These are phyloP conservation scores for Stevia rebaudiana DNA, from an alignment of 140 eudicot species.

Conservation along the genomic window DNA sequence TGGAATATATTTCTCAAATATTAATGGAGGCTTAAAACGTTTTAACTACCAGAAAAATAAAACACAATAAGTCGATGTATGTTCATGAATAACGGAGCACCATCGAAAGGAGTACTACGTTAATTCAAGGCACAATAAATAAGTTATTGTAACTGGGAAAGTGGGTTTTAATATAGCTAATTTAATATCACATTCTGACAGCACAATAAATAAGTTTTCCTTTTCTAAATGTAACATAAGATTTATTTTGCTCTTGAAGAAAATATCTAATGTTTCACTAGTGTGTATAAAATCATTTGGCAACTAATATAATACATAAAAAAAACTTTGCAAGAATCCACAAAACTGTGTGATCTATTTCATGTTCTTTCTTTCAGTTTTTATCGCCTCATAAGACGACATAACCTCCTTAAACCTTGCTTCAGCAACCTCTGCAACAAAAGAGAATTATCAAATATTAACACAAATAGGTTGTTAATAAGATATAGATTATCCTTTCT, in stretches of 20 bases:
- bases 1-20: too few relatives aligned
- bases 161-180: too few relatives aligned
- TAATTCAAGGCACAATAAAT: too few relatives aligned
- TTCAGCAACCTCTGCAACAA: slow-evolving; percentile 69
- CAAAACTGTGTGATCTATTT: slow-evolving; percentile 19
- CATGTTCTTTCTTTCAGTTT: slow-evolving; percentile 69
- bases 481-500: neutral
- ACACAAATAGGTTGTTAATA: neutral
- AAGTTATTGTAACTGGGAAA: too few relatives aligned
- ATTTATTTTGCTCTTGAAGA: neutral
- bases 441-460: slow-evolving; percentile 8
- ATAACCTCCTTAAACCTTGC: slow-evolving; percentile 93
- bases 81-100: too few relatives aligned
- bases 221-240: neutral
- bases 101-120: too few relatives aligned
- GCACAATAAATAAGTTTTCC: too few relatives aligned
- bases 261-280: neutral
- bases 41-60: too few relatives aligned
- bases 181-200: too few relatives aligned
- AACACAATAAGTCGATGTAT: too few relatives aligned
- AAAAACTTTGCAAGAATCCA: neutral
- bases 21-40: too few relatives aligned
- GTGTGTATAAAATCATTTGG: slow-evolving; percentile 7
- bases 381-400: slow-evolving; percentile 91
- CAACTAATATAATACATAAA: neutral